A percentile compares a stretch with the other conserved stretches of the same genome.
phyloP scores from a whole-genome alignment of 2,329 filamentous ascomycete species.

The Stromatinia cepivora region DNA sequence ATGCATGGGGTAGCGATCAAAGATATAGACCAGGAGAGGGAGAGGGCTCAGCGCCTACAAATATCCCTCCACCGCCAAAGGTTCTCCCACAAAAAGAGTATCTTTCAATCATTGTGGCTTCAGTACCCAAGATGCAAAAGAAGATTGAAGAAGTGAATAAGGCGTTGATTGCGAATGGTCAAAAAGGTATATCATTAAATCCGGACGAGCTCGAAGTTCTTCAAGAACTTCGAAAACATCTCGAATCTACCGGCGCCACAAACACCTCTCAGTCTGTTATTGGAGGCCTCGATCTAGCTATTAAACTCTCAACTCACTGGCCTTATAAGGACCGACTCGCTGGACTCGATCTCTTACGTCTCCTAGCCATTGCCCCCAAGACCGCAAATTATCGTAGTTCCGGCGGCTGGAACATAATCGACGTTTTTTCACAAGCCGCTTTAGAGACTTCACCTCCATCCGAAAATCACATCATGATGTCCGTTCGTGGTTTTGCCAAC shows the following conservation, averaged over 20 bases:
- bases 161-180: conserved; percentile 66
- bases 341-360: conserved; percentile 83
- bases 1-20: conserved; percentile 77
- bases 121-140: conserved; percentile 68
- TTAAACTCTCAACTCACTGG: conserved; percentile 77
- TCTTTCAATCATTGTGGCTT: conserved; percentile 73
- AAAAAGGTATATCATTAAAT: conserved; percentile 73
- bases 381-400: conserved; percentile 62
- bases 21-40: conserved; percentile 78
- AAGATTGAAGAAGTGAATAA: conserved; percentile 77
- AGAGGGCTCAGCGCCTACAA: conserved; percentile 49
- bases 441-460: conserved; percentile 60
- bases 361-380: conserved; percentile 68
- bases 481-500: conserved; percentile 77
- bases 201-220: conserved; percentile 68
- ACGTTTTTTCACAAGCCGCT: conserved; percentile 57
- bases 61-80: conserved; percentile 48
- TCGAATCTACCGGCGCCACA: conserved; percentile 54
- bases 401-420: conserved; percentile 57
- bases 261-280: conserved; percentile 49
- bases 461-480: conserved; percentile 86
- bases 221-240: conserved; percentile 57
- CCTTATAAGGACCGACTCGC: conserved; percentile 78
- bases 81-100: conserved; percentile 78
- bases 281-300: conserved; percentile 60